Conservation (phyloP, 805 yeast species). For the Yamadazyma endophytica region DNA sequence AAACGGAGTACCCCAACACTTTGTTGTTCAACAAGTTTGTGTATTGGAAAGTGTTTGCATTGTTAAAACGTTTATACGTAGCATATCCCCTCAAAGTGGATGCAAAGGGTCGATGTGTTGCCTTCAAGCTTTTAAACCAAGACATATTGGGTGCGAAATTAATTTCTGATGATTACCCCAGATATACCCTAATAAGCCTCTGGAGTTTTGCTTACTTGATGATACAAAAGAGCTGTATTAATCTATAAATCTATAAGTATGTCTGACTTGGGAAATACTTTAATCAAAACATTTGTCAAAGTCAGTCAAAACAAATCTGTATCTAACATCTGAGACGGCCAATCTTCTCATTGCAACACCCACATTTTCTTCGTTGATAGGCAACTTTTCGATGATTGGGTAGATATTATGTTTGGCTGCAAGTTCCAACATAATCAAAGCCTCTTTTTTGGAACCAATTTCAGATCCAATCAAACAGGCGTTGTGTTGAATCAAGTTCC, state of each 20-base stretch:
- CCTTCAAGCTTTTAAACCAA: too few relatives aligned
- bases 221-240: too few relatives aligned
- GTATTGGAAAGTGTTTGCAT: conserved; percentile 2
- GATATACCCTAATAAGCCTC: too few relatives aligned
- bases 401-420: conserved; percentile 31
- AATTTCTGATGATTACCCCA: too few relatives aligned
- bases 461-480: conserved; percentile 24
- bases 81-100: conserved; percentile 28
- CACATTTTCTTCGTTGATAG: conserved; percentile 28
- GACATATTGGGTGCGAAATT: too few relatives aligned
- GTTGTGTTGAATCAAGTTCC: conserved; percentile 20
- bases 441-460: conserved; percentile 32
- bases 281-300: conserved; percentile 41
- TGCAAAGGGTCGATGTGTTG: too few relatives aligned
- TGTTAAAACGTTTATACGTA: conserved; percentile 32
- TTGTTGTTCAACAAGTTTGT: conserved; percentile 17
- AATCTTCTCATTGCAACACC: conserved; percentile 28
- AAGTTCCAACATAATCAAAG: conserved; percentile 30
- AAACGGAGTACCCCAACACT: conserved; percentile 28
- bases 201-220: too few relatives aligned
- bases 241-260: too few relatives aligned
- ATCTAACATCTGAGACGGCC: conserved; percentile 30
- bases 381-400: conserved; percentile 33
- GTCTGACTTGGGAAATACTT: too few relatives aligned
- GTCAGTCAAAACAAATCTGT: conserved; percentile 57